Base-by-base conservation (phyloP, 352 stramenopile genomes). In the Elongisporangium senticosum region DNA sequence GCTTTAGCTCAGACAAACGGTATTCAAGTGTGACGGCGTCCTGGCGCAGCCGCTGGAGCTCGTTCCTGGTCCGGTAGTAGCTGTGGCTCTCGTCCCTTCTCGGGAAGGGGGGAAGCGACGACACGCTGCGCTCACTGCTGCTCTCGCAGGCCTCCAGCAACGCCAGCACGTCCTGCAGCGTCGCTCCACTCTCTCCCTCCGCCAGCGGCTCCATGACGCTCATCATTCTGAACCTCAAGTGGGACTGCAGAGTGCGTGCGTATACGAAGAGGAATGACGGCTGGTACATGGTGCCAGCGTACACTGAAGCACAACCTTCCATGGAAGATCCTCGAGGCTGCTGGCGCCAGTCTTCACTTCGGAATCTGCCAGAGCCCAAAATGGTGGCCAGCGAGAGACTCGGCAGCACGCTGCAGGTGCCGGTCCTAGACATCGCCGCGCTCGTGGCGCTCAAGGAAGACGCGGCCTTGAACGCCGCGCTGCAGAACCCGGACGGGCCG, bases 361-460 rank as follows among this genome's bases (percentile, higher is more conserved):
- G 26, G 26, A 13, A 7, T 11, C 4, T 6, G 2, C 26, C 11
- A 7, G 2, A 43, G 33, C 15, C 13, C 13, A 2, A 43, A 15
- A 43, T 43, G 33, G 33, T 43, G 13, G 51, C 51, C 15, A 14
- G 11, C 3, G 4, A 26, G 23, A 26, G 23, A 26, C 23, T 26
- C 23, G 5, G 23, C 22, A 56, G 23, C 51, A 37, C 22, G 15
- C 49, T 56, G 49, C 7, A 61, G 56, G 68, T 75, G 24, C 68
- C 61, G 2, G 65, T 72, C 21, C 37, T 75, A 14, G 64, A 75
- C 59, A 72, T 75, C 37, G 64, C 43, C 57, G 39, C 50, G 47
- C 43, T 75, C n/a, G 67, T 75, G 23, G 58, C 56, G 37, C 57
- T 39, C 24, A 20, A 22, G 2, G 61, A 59, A 52, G 67, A 70